Evolutionary conservation across 495 filamentous ascomycete species (phyloP).

Genomic region (Neurospora sp.): DNA sequence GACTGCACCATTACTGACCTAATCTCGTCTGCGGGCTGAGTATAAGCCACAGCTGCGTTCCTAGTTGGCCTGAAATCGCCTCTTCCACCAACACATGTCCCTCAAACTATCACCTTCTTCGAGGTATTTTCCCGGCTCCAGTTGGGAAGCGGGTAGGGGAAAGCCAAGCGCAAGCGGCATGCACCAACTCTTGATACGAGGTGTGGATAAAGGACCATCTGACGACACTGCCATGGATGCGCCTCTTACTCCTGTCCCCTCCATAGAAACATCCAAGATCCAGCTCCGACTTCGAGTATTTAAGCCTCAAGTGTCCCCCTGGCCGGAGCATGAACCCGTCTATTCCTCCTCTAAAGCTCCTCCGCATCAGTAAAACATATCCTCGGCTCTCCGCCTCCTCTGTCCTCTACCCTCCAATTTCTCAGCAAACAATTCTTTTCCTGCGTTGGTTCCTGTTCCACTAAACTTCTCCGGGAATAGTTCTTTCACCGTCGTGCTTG

Average conservation of each 20-base stretch:
- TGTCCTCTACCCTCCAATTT: conserved; percentile 35
- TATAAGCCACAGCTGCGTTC: neutral
- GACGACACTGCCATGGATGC: neutral
- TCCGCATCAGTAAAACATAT: conserved; percentile 37
- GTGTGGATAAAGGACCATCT: neutral
- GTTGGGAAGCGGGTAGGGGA: neutral
- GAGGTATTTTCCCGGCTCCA: neutral
- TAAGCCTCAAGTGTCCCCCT: neutral
- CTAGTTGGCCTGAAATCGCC: neutral
- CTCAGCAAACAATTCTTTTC: conserved; percentile 60
- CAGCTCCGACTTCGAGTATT: neutral
- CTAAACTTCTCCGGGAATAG: conserved; percentile 56
- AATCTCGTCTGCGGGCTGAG: neutral
- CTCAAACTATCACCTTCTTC: neutral
- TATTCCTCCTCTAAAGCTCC: neutral
- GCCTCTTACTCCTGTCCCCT: neutral
- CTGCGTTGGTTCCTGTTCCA: conserved; percentile 38
- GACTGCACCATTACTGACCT: neutral
- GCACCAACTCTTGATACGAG: neutral
- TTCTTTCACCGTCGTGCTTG: conserved; percentile 49
- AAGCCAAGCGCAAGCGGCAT: neutral
- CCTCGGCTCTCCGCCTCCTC: conserved; percentile 42
- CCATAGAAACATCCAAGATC: neutral
- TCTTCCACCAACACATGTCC: neutral
- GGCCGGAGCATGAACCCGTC: neutral